phyloP scores from a whole-genome alignment of 257 asterid species.

The Leptodermis oblonga region DNA sequence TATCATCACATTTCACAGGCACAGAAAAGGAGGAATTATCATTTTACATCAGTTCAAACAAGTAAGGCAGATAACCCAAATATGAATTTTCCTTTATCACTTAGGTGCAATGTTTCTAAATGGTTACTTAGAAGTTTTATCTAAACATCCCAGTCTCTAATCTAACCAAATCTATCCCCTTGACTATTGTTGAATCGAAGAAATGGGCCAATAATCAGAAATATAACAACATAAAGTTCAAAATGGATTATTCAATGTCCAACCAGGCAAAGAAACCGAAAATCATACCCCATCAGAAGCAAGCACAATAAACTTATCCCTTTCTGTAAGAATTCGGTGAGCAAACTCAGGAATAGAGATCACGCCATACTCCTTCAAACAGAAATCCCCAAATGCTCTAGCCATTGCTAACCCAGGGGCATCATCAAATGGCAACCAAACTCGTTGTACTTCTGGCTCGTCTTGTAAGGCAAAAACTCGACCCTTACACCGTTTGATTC shows the following conservation, averaged over 20 bases:
- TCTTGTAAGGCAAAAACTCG: conserved; percentile 97
- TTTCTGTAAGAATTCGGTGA: conserved; percentile 62
- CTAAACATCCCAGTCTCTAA: background rate
- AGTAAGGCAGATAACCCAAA: background rate
- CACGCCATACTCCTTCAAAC: conserved; percentile 96
- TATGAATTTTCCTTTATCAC: background rate
- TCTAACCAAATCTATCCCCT: background rate
- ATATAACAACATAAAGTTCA: background rate
- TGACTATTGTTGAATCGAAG: background rate
- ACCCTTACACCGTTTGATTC: conserved; percentile 91
- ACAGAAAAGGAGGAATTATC: background rate
- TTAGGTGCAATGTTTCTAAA: background rate
- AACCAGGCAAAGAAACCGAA: background rate
- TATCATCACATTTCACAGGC: background rate
- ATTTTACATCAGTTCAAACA: background rate
- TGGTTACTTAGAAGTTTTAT: background rate
- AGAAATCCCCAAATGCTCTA: conserved; percentile 96
- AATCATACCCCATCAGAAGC: conserved; percentile 98
- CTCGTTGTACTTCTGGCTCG: conserved; percentile 97
- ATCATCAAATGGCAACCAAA: conserved; percentile 96
- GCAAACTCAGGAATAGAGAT: conserved; percentile 93
- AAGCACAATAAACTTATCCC: conserved; percentile 80
- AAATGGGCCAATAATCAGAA: background rate
- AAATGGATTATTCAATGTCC: background rate
- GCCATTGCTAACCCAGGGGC: conserved; percentile 99